Evolutionary conservation across 805 yeast genomes (phyloP).

Genomic region (Sugiyamaella lignohabitans): DNA sequence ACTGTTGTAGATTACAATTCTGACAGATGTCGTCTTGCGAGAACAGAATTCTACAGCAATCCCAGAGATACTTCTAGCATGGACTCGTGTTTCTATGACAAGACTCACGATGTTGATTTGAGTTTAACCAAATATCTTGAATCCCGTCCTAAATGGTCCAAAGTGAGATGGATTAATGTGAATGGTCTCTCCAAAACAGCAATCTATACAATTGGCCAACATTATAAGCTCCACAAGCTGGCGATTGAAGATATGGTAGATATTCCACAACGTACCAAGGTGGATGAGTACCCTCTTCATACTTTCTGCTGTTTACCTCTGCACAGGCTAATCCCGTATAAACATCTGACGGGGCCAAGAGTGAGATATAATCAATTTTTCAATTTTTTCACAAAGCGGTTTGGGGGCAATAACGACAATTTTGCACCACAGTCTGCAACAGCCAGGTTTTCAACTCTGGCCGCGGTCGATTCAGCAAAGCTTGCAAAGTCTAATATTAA

Average conservation of each 20-base stretch:
- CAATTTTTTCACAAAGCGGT: background rate
- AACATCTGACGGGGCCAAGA: constrained; percentile 4
- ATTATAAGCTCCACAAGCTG: constrained; percentile 45
- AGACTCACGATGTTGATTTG: background rate
- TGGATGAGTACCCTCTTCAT: constrained; percentile 46
- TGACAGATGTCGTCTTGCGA: constrained; percentile 39
- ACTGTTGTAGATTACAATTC: constrained; percentile 48
- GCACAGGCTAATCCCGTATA: constrained; percentile 33
- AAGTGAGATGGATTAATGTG: constrained; percentile 51
- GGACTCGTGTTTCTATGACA: background rate
- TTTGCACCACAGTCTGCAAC: background rate
- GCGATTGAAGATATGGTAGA: constrained; percentile 60
- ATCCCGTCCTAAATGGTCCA: constrained; percentile 41
- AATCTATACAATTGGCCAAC: constrained; percentile 40
- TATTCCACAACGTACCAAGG: constrained; percentile 54
- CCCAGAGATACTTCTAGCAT: background rate
- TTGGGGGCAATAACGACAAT: background rate
- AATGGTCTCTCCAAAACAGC: constrained; percentile 61
- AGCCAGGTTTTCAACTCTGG: background rate
- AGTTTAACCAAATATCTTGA: constrained; percentile 9
- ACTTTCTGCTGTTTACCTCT: constrained; percentile 51
- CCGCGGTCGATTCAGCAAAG: background rate
- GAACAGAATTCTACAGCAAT: constrained; percentile 34
- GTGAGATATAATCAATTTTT: background rate
- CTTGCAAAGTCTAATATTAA: background rate